A percentile compares a stretch with the other conserved stretches of the same genome.
Conservation (phyloP, 345 rosid genomes). For the Cardamine chenopodiifolia region DNA sequence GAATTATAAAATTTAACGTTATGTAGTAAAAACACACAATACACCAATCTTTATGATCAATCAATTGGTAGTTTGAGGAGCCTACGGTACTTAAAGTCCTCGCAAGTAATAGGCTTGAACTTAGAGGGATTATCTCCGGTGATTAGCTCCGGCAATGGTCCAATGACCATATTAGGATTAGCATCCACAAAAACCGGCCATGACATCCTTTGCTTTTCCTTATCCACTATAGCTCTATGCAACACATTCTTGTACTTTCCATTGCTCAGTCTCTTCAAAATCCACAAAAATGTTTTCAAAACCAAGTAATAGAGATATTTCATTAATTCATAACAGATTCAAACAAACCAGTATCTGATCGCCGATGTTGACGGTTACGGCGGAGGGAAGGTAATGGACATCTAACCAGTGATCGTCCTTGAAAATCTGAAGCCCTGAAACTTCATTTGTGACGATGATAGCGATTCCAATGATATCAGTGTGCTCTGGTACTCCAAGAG, state of each 20-base stretch:
- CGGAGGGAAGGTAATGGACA: constrained; percentile 61
- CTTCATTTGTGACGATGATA: constrained; percentile 69
- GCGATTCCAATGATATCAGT: constrained; percentile 65
- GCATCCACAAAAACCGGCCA: constrained; percentile 90
- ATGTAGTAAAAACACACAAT: not conserved
- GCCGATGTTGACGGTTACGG: constrained; percentile 65
- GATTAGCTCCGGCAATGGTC: constrained; percentile 61
- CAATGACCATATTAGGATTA: constrained; percentile 51
- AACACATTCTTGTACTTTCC: constrained; percentile 63
- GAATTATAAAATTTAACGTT: no score
- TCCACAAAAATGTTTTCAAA: not conserved
- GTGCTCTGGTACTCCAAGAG: constrained; percentile 65
- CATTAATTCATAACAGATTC: not conserved
- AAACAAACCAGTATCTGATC: constrained; percentile 66
- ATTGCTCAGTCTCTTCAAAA: constrained; percentile 64
- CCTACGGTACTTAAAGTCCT: constrained; percentile 61
- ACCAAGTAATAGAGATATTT: not conserved
- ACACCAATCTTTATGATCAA: not conserved
- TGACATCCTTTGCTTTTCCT: constrained; percentile 72
- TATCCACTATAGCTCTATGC: constrained; percentile 61
- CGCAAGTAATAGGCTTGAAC: constrained; percentile 58
- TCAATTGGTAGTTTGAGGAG: constrained; percentile 61
- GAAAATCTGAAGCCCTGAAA: constrained; percentile 74
- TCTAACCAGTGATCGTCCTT: constrained; percentile 66
- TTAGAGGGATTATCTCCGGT: constrained; percentile 45